Evolutionary conservation across 257 asterid species (phyloP), one percentile per base, ranked within the genome.

Genomic region (Cinchona pubescens): DNA sequence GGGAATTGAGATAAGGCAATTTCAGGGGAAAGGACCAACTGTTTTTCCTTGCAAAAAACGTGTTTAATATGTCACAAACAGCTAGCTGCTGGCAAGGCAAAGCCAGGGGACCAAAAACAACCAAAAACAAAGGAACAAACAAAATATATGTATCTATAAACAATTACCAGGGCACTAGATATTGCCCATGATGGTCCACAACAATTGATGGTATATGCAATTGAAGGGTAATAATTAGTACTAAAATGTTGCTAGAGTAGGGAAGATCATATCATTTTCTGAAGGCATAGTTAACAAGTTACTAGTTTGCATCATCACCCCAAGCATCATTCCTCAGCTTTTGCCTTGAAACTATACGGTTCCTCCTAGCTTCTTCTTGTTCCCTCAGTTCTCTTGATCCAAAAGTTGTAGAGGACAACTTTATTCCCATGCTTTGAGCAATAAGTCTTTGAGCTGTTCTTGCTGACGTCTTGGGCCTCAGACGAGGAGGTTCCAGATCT

Each of bases 401-500:
- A 37, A 88, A 82, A 12, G 79, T 58, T 6, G 85, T 29, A 21
- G 90, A 83, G 21, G 92, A 88, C 86, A 94, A 81, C 84, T 78
- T 87, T 81, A 92, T 86, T 71, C 99, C 99, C 91, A 92, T 89
- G 27, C 91, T 82, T 53, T 89, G 97, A 74, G 97, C 97, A 42
- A 94, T 92, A 84, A 94, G 51, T 75, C 99, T 84, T 74, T 87
- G 96, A 5, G 99, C 99, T 45, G 99, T 84, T 83, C 96, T 87
- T 70, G 92, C 95, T 34, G 97, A 90, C 55, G 99, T 94, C 82
- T 84, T 89, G n/a, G 99, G 97, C 86, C 99, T 90, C 79, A 65
- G 89, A 79, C 92, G 90, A 51, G 91, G 95, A 15, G 97, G 99
- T 85, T 92, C 97, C 84, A 92, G 79, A 82, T 92, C 99, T 94